Conservation (phyloP, 2,329 filamentous ascomycete genomes). For the Colletotrichum paranaense region DNA sequence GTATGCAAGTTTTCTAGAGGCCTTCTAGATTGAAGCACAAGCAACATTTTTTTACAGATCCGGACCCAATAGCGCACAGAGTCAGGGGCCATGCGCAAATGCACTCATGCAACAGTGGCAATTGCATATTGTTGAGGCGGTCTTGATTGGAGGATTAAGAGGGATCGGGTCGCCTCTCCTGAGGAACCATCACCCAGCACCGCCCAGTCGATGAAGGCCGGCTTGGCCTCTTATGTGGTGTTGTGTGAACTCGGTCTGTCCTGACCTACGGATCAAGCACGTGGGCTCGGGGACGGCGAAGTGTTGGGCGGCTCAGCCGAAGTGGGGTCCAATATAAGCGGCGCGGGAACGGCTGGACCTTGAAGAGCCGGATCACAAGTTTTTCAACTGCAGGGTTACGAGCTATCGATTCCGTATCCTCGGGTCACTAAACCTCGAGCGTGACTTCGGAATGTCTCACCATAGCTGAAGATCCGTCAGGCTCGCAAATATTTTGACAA, state of each 20-base stretch:
- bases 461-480: neutral
- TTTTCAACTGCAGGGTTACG: neutral
- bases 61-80: conserved; percentile 1
- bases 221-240: conserved; percentile 3
- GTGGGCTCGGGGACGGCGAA: conserved; percentile 22
- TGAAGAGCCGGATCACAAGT: neutral
- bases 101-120: conserved; percentile 5
- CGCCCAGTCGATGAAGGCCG: neutral
- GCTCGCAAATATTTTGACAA: conserved; percentile 16
- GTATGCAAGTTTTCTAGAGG: neutral
- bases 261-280: conserved; percentile 32
- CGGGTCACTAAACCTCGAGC: conserved; percentile 4
- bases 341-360: conserved; percentile 9
- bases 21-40: conserved; percentile 9
- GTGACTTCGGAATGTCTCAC: neutral
- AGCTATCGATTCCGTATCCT: neutral
- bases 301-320: conserved; percentile 15
- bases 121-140: neutral
- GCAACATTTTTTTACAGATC: neutral
- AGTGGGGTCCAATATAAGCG: conserved; percentile 6
- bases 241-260: conserved; percentile 8
- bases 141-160: no score
- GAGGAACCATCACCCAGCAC: conserved; percentile 11
- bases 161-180: neutral
- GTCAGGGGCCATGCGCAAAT: neutral